These are phyloP conservation scores for Farysia itapuensis DNA, from an alignment of 1,284 basidiomycete species.

Conservation along the genomic window DNA sequence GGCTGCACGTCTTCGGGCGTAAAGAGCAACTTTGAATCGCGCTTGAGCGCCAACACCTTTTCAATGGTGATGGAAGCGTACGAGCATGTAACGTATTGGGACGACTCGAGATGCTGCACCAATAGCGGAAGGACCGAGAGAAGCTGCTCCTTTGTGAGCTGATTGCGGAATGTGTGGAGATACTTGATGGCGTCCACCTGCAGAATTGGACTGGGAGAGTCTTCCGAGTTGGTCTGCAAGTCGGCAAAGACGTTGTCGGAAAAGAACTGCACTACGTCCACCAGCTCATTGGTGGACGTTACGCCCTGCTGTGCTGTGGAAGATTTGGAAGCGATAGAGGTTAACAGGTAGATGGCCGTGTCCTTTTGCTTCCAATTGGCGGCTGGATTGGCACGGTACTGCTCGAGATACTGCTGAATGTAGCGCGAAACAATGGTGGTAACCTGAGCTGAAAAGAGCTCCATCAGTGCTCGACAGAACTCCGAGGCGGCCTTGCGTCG, in stretches of 20 bases:
- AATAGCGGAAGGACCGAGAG: constrained; percentile 85
- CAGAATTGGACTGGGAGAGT: constrained; percentile 71
- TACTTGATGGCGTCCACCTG: constrained; percentile 85
- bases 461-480: constrained; percentile 85
- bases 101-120: constrained; percentile 72
- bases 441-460: constrained; percentile 74
- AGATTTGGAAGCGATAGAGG: constrained; percentile 83
- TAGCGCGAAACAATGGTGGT: constrained; percentile 82
- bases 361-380: constrained; percentile 92
- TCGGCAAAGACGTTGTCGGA: constrained; percentile 87
- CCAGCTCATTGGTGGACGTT: constrained; percentile 85
- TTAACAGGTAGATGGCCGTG: constrained; percentile 90
- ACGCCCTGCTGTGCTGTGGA: constrained; percentile 76
- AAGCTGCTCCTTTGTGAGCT: constrained; percentile 87
- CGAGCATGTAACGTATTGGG: constrained; percentile 61
- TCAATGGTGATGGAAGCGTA: constrained; percentile 63
- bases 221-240: constrained; percentile 70
- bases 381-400: constrained; percentile 66
- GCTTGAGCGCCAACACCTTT: constrained; percentile 75
- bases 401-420: constrained; percentile 74
- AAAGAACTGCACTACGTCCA: constrained; percentile 95
- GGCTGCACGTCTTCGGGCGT: constrained; percentile 81
- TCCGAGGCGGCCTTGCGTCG: constrained; percentile 89
- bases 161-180: constrained; percentile 81
- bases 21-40: constrained; percentile 66